Evolutionary conservation across 345 rosid species (phyloP).

Genomic region (Nasturtium officinale): DNA sequence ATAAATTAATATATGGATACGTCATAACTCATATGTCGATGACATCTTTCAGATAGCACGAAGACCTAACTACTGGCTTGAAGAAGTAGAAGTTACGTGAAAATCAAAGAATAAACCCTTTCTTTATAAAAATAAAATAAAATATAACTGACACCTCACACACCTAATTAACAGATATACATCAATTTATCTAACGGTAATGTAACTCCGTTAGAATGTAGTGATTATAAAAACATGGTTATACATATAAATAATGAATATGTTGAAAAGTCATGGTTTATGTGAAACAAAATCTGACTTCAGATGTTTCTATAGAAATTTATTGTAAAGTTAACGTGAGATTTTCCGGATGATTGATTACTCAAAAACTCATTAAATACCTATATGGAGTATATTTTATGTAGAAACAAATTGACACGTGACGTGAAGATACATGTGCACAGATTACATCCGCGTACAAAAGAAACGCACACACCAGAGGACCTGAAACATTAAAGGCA

Average conservation of each 20-base stretch:
- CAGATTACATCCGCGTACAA: neutral
- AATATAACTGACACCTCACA: neutral
- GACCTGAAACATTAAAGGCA: neutral
- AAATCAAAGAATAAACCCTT: neutral
- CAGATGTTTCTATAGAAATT: neutral
- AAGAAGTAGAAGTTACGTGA: conserved; percentile 2
- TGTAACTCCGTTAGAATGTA: neutral
- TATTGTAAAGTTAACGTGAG: neutral
- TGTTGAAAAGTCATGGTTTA: neutral
- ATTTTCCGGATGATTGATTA: neutral
- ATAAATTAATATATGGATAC: neutral
- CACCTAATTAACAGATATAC: conserved; percentile 12
- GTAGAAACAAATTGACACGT: too few relatives aligned
- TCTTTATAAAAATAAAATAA: neutral
- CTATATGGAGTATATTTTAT: too few relatives aligned
- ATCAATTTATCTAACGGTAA: neutral
- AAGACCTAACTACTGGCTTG: neutral
- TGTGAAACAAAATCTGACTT: neutral
- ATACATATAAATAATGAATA: neutral
- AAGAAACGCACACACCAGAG: conserved; percentile 17
- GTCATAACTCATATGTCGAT: neutral
- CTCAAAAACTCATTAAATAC: neutral
- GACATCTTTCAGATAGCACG: conserved; percentile 11
- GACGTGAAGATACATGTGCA: conserved; percentile 2
- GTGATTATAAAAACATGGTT: too few relatives aligned